Base-by-base conservation (phyloP, 106 monocot species). In the Allium fistulosum region DNA sequence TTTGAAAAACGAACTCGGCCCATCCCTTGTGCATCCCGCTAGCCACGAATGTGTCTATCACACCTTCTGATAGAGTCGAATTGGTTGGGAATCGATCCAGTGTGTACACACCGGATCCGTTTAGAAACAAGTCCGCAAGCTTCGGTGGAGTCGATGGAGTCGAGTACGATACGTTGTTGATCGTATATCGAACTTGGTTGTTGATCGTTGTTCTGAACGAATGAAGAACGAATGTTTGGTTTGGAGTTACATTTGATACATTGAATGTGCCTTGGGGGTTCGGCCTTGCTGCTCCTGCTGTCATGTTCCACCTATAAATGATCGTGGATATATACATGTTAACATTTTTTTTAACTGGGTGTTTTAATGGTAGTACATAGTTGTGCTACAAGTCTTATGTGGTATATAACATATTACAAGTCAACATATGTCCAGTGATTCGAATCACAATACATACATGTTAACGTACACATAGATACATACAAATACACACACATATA, bases 241-340 rank as follows among this genome's bases (percentile, higher is more conserved):
- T 62, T 17, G 78, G 61, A 2, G 66, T 68, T 10, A 68, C 74
- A 4, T 75, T 74, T 4, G 70, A 56, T 18, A 75, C 61, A 6
- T 78, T 82, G 75, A 82, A 82, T 37, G 78, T 71, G 53, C 82
- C 82, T 61, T 82, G 78, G 46, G 82, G 78, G 49, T 82, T 82
- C 15, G 82, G 82, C 70, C 82, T 82, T 26, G 82, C 82, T 26
- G 82, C 78, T 50, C 74, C 78, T 57, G 78, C 56, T 49, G 78
- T 82, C 71, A 78, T 46, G 57, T 82, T 82, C 74, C 74, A 82
- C 65, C 82, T 78, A 8, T n/a, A 10, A 22, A 60, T 17, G 52
- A 27, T 53, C 26, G 67, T 28, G 22, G 8, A 47, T 15, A 4
- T 12, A 62, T 10, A 28, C 7, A n/a, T 18, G 18, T 13, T 22